These are phyloP conservation scores for Podila minutissima DNA, from an alignment of 192 early-diverging fungal genomes.

Conservation along the genomic window DNA sequence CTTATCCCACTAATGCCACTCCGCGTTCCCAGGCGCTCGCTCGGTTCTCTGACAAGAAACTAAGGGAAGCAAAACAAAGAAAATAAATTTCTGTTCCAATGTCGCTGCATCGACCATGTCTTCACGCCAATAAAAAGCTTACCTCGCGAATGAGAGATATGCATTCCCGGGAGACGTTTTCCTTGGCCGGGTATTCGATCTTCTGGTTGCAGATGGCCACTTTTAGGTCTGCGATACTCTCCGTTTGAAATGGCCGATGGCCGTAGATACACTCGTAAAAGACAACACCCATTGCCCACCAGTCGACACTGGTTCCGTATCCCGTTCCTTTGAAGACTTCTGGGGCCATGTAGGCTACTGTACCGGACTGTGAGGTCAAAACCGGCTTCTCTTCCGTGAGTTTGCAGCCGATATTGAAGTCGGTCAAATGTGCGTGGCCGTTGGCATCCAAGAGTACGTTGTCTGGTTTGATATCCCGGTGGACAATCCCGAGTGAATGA, in stretches of 20 bases:
- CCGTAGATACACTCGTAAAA: constrained; percentile 89
- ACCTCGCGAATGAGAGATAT: constrained; percentile 27
- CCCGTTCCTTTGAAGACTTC: constrained; percentile 76
- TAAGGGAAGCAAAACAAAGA: neutral
- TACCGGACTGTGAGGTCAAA: constrained; percentile 89
- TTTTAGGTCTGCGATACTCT: constrained; percentile 31
- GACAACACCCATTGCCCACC: constrained; percentile 94
- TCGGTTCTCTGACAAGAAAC: constrained; percentile 35
- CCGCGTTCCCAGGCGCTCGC: constrained; percentile 24
- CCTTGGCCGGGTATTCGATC: constrained; percentile 33
- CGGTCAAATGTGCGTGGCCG: constrained; percentile 92
- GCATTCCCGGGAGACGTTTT: constrained; percentile 32
- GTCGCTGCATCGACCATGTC: neutral
- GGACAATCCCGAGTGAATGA: constrained; percentile 85
- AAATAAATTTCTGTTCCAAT: neutral
- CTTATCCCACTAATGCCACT: constrained; percentile 42
- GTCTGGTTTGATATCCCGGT: constrained; percentile 94
- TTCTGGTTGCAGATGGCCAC: constrained; percentile 25
- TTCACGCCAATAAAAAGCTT: neutral
- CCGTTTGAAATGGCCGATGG: constrained; percentile 34
- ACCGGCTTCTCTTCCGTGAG: constrained; percentile 62
- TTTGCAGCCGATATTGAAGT: constrained; percentile 95
- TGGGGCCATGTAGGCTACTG: constrained; percentile 92
- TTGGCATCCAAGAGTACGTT: constrained; percentile 80
- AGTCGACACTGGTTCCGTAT: constrained; percentile 92